Evolutionary conservation across 305 asterid genomes (phyloP), one percentile per base, ranked within the genome.

Genomic region (Rubia tinctorum): DNA sequence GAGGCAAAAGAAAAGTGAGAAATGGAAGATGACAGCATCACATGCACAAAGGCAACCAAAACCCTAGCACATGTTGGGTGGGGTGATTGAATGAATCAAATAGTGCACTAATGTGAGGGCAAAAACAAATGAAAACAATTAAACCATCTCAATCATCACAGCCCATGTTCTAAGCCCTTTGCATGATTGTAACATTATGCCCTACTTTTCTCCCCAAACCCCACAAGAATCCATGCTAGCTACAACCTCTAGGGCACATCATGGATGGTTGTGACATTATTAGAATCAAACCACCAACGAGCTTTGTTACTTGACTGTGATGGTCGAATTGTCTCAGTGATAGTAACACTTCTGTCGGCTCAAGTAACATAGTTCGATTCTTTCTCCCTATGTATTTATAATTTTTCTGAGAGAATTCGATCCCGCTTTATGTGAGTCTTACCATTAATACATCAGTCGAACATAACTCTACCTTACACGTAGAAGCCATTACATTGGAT

Each of bases 71-170:
- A 81, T 79, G 84, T 30, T 81, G 85, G 51, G 51, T 65, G 47
- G 70, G 53, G 17, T 37, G 51, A 40, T 65, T 75, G 73, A 77
- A 75, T 56, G 66, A 56, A 56, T 66, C 10, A 66, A 66, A 14
- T 40, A 42, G 66, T 56, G 60, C 22, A 49, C 73, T 69, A 37
- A 14, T 64, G 22, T 64, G 13, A 8, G 20, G 83, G 64, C 81
- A 66, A 42, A 67, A 67, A 40, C 71, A 66, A 80, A 70, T 71
- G 51, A 71, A 66, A 71, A 75, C 72, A 77, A 64, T 76, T 64
- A 55, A 80, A 76, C 76, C 76, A 76, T 82, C 84, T 47, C 85
- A 81, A 83, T 80, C 84, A 83, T 85, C 74, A 59, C 66, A 66
- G 60, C 81, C 85, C 85, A 79, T 77, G 73, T 78, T 73, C 68